Percentiles rank a stretch among this genome's conserved stretches.
These are phyloP conservation scores for Larix sibirica DNA, from an alignment of 83 land plant genomes.

Conservation along the genomic window DNA sequence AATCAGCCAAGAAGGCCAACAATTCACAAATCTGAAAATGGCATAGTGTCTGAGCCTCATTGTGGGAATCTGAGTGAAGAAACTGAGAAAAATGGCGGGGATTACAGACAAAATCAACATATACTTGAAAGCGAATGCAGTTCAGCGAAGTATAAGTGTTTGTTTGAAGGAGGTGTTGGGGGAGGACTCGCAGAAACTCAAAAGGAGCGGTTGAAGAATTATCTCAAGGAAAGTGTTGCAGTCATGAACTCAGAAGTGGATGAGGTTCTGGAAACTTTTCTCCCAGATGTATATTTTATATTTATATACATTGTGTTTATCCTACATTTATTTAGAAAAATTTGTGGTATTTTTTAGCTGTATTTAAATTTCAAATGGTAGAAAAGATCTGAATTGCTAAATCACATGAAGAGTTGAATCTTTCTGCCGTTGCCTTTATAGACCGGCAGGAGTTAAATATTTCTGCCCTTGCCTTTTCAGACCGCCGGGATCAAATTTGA, in stretches of 20 bases:
- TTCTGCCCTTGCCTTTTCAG: too few species aligned
- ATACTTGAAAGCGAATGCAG: neutral
- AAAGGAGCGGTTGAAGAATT: neutral
- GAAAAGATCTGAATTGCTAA: too few species aligned
- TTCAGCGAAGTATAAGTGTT: neutral
- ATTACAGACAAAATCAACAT: neutral
- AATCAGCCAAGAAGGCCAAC: neutral
- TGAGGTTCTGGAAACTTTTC: neutral
- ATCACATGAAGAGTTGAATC: too few species aligned
- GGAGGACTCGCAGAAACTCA: neutral
- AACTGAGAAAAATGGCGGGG: too few species aligned
- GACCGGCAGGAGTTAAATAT: too few species aligned
- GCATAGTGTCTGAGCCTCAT: too few species aligned
- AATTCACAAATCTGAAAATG: neutral
- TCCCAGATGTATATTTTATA: neutral
- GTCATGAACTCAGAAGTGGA: constrained; percentile 1
- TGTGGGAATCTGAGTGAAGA: neutral
- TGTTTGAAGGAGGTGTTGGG: constrained; percentile 1
- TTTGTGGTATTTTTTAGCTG: too few species aligned
- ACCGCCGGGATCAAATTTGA: too few species aligned
- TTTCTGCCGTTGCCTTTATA: too few species aligned
- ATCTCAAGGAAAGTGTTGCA: neutral
- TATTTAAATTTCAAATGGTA: too few species aligned
- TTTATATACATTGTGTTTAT: too few species aligned
- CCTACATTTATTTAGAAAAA: too few species aligned